These are phyloP conservation scores for Solanum pinnatisectum DNA, from an alignment of 257 asterid species.

Conservation along the genomic window DNA sequence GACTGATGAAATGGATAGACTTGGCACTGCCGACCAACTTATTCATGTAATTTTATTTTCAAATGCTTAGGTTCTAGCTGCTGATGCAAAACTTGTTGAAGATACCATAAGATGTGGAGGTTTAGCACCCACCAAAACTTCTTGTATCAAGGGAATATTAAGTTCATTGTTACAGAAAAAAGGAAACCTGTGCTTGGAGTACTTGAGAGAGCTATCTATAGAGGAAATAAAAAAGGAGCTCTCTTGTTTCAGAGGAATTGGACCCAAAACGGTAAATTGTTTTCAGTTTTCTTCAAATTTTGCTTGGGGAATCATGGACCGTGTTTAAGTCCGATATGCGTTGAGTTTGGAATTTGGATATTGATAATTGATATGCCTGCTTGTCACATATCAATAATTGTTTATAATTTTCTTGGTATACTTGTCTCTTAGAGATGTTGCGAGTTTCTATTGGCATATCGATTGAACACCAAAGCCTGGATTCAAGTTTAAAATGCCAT, in stretches of 20 bases:
- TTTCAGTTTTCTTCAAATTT: neutral
- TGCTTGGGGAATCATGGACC: neutral
- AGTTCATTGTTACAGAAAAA: constrained; percentile 42
- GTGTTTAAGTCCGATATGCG: neutral
- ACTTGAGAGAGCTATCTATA: constrained; percentile 52
- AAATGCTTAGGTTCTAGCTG: constrained; percentile 59
- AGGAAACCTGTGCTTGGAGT: constrained; percentile 78
- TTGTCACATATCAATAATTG: neutral
- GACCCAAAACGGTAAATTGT: constrained; percentile 70
- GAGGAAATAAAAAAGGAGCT: constrained; percentile 73
- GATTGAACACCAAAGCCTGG: neutral
- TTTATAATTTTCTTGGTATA: neutral
- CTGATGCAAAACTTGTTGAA: constrained; percentile 50
- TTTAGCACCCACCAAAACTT: constrained; percentile 66
- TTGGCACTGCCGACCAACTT: neutral
- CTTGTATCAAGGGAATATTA: constrained; percentile 65
- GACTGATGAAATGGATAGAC: neutral
- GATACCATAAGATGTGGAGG: constrained; percentile 92
- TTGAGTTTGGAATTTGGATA: neutral
- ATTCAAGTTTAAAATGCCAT: neutral
- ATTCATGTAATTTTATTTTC: neutral
- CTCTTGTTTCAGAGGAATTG: constrained; percentile 71
- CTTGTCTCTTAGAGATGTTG: neutral
- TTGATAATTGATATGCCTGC: neutral
- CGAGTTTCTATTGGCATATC: neutral